phyloP scores from a whole-genome alignment of 495 filamentous ascomycete genomes.

The Aspergillus taichungensis region DNA sequence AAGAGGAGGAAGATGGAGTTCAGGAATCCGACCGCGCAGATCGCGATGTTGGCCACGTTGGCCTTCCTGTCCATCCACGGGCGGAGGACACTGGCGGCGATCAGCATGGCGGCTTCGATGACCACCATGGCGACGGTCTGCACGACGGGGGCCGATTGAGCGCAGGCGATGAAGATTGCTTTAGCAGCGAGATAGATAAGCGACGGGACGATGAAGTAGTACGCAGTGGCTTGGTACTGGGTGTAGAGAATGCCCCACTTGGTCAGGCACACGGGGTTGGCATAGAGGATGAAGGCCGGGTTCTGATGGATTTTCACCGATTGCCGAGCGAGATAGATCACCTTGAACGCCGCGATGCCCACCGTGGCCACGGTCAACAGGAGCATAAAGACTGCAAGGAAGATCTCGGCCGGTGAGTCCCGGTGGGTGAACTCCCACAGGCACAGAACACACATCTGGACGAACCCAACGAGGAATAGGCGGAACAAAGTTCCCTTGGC shows the following conservation, averaged over 20 bases:
- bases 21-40: constrained; percentile 79
- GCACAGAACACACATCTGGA: constrained; percentile 82
- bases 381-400: constrained; percentile 85
- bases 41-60: constrained; percentile 91
- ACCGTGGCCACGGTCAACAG: constrained; percentile 68
- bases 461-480: constrained; percentile 79
- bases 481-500: constrained; percentile 88
- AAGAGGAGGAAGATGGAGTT: constrained; percentile 78
- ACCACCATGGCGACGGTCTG: constrained; percentile 81
- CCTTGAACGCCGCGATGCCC: constrained; percentile 78
- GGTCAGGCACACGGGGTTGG: constrained; percentile 80
- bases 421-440: constrained; percentile 86
- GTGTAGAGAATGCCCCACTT: constrained; percentile 98
- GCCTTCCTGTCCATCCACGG: constrained; percentile 99
- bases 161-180: constrained; percentile 80
- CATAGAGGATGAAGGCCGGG: constrained; percentile 92
- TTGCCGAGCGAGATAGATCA: constrained; percentile 74
- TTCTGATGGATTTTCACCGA: constrained; percentile 87
- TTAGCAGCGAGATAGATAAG: constrained; percentile 75
- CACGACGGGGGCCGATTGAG: constrained; percentile 56
- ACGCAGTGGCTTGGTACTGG: constrained; percentile 88
- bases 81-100: constrained; percentile 66
- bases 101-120: constrained; percentile 72
- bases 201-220: constrained; percentile 87
- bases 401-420: constrained; percentile 80